Evolutionary conservation across 495 filamentous ascomycete genomes (phyloP), one percentile per base, ranked within the genome.

Genomic region (Umbilicaria muhlenbergii): DNA sequence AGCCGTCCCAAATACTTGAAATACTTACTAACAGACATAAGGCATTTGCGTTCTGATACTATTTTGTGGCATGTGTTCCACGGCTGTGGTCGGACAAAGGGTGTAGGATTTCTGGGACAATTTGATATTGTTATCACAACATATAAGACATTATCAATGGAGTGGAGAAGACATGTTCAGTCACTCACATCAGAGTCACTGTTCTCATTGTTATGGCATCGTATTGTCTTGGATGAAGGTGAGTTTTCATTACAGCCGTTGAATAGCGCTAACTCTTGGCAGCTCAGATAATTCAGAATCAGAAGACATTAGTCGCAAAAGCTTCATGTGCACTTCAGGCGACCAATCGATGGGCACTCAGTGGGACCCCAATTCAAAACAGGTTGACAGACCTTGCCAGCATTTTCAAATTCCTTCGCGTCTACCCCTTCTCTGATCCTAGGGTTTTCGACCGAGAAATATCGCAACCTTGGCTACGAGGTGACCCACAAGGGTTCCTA

Each of bases 221-320:
- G 67, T 6, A 48, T 71, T 13, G 52, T 71, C 6, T 42, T 71
- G 13, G 68, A 71, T 44, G 68, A 71, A 64, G 67, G 67, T 66
- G 45, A 2, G 51, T 14, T 13, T 8, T 5, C 10, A 39, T 32
- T 2, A 1, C 24, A 14, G 2, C 17, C 11, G 39, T 31, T 43
- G 32, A 53, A 44, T 35, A 24, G 21, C 3, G 12, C 8, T n/a
- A 24, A 42, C 19, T 2, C 32, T 28, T 11, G 5, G 10, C 34
- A 70, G 67, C 61, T 2, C 65, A 69, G 34, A 49, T 55, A 24
- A 65, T 70, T 18, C 58, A 63, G 0, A 64, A 67, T 43, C 37
- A 49, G 3, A 43, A 51, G n/a, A 61, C 61, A 0, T 42, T 40
- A 32, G 60, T 60, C 45, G 49, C 65, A 5, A 43, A 45, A 14